A percentile compares a stretch with the other conserved stretches of the same genome.
Evolutionary conservation across 345 rosid species (phyloP).

Genomic region (Eucalyptus shirleyi): DNA sequence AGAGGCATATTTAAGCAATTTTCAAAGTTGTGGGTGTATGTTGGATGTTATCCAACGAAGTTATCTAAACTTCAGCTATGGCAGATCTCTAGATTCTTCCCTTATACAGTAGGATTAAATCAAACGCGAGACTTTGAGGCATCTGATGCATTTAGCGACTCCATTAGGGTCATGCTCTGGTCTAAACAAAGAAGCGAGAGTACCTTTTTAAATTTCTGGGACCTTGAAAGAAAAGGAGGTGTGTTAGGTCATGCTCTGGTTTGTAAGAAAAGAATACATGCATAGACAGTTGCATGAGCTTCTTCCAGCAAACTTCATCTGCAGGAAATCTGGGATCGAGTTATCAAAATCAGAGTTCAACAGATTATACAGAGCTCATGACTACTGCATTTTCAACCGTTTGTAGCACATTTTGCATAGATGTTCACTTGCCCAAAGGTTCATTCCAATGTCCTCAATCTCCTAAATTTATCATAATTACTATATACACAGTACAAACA

Average conservation of each 20-base stretch:
- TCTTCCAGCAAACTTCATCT: not conserved
- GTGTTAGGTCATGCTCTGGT: not conserved
- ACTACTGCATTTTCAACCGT: not conserved
- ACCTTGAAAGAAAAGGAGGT: not conserved
- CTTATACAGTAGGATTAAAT: not conserved
- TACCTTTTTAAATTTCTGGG: not conserved
- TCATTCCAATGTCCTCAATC: not conserved
- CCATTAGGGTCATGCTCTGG: not conserved
- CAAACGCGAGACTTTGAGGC: not conserved
- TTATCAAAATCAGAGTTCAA: not conserved
- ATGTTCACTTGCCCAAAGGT: not conserved
- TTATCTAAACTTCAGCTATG: not conserved
- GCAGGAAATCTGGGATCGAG: not conserved
- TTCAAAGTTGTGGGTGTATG: not conserved
- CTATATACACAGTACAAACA: not conserved
- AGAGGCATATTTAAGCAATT: not conserved
- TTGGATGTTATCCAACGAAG: not conserved
- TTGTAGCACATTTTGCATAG: not conserved
- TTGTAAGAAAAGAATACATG: not conserved
- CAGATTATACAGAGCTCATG: not conserved
- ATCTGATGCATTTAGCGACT: not conserved
- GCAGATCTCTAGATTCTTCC: not conserved
- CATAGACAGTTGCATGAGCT: not conserved
- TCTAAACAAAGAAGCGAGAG: not conserved
- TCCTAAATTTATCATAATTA: not conserved